These are phyloP conservation scores for Suillus clintonianus DNA, from an alignment of 768 basidiomycete genomes.

Conservation along the genomic window DNA sequence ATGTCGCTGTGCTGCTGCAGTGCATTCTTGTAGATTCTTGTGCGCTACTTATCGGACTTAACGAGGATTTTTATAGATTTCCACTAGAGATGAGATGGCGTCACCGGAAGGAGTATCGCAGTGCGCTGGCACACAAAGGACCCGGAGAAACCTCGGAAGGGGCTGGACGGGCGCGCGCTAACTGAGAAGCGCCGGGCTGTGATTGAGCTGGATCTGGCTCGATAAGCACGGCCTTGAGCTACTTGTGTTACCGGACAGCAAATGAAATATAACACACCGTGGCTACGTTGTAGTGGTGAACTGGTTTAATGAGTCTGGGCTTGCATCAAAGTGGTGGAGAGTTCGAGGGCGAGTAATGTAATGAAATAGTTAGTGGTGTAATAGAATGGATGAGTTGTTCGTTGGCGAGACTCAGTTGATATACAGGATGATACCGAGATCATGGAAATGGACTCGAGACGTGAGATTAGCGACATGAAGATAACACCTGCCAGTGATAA, in stretches of 20 bases:
- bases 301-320: neutral
- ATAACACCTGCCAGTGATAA: neutral
- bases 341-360: neutral
- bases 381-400: neutral
- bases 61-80: neutral
- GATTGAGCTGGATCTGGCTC: neutral
- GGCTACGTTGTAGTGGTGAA: neutral
- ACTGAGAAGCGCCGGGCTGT: neutral
- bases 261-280: neutral
- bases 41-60: neutral
- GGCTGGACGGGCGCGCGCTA: neutral
- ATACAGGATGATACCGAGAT: neutral
- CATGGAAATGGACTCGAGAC: neutral
- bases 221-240: neutral
- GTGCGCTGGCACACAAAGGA: neutral
- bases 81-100: neutral
- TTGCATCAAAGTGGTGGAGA: neutral
- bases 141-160: neutral
- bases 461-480: neutral
- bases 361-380: neutral
- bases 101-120: neutral
- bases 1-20: too few relatives aligned
- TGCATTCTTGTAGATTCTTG: too few relatives aligned
- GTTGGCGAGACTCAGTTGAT: neutral
- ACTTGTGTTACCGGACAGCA: neutral